A percentile compares a stretch with the other conserved stretches of the same genome.
Conservation (phyloP, 345 rosid genomes). For the Lepidium africanum region DNA sequence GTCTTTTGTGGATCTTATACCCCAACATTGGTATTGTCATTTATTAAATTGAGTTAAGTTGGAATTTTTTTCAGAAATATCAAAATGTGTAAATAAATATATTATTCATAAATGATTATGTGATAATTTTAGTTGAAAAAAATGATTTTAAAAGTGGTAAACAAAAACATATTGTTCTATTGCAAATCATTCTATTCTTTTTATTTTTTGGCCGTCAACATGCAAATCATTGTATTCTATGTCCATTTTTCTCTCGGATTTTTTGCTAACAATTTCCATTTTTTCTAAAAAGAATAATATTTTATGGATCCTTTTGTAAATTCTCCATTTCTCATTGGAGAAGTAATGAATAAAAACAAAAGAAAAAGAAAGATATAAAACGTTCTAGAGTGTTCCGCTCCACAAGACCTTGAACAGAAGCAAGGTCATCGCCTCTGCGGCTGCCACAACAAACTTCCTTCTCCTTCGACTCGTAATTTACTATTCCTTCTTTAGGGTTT, state of each 20-base stretch:
- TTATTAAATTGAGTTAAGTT: too few species aligned
- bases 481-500: constrained; percentile 7
- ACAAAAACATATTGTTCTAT: neutral
- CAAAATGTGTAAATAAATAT: too few species aligned
- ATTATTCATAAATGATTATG: too few species aligned
- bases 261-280: neutral
- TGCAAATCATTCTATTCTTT: too few species aligned
- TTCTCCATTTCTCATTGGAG: neutral
- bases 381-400: constrained; percentile 21
- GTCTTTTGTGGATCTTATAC: too few species aligned
- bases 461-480: neutral
- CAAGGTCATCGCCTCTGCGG: constrained; percentile 2
- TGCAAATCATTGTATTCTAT: too few species aligned
- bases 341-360: constrained; percentile 6
- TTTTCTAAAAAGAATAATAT: neutral
- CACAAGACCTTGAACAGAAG: constrained; percentile 26
- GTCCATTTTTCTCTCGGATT: neutral
- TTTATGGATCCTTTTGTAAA: neutral
- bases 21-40: too few species aligned
- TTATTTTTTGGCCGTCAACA: too few species aligned
- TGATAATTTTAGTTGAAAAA: too few species aligned
- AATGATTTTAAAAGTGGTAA: too few species aligned
- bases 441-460: constrained; percentile 16
- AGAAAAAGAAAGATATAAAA: constrained; percentile 2
- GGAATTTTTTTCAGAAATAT: too few species aligned